Base-by-base conservation (phyloP, 352 stramenopile species). In the Aphanomyces invadans region DNA sequence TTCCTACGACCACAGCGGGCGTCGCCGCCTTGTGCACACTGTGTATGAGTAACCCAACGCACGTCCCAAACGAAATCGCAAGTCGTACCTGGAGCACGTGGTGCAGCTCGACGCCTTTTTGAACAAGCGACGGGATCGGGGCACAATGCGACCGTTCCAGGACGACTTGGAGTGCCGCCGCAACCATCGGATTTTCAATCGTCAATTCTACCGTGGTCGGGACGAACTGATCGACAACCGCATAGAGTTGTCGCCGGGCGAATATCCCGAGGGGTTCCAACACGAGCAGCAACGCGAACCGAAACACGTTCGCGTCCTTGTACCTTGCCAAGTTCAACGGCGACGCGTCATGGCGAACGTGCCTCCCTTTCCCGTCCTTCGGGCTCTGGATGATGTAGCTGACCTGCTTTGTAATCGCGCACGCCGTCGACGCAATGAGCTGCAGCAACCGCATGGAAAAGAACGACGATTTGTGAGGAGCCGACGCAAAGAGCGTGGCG, bases 261-360 rank as follows among this genome's bases (percentile, higher is more conserved):
- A 64, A 21, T 0, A 54, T 11, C 10, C 46, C 54, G 19, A 64
- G 32, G 3, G 55, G 36, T 9, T 48, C 21, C 11, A 64, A n/a
- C 21, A 64, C 55, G n/a, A 64, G 39, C 10, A 64, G 55, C 55
- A 64, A 15, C 9, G 55, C 55, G 36, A 64, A 64, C 11, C 55
- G 55, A n/a, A 64, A 46, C 10, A 64, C 55, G 55, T 64, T 64
- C 2, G 33, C 21, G 39, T 64, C 55, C 39, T 64, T 49, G 32
- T 64, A 64, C 21, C 55, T 32, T 5, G 25, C 7, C 17, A 52
- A 28, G 39, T 64, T 64, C 3, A 64, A 26, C 4, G 55, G 55
- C 1, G 55, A 64, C 0, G 23, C n/a, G 12, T 64, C 36, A n/a
- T 64, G 33, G 26, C 21, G 23, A 2, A 64, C 19, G 26, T 64